A percentile compares a stretch with the other conserved stretches of the same genome.
Evolutionary conservation across 495 filamentous ascomycete genomes (phyloP).

Genomic region (Penicillium canescens): DNA sequence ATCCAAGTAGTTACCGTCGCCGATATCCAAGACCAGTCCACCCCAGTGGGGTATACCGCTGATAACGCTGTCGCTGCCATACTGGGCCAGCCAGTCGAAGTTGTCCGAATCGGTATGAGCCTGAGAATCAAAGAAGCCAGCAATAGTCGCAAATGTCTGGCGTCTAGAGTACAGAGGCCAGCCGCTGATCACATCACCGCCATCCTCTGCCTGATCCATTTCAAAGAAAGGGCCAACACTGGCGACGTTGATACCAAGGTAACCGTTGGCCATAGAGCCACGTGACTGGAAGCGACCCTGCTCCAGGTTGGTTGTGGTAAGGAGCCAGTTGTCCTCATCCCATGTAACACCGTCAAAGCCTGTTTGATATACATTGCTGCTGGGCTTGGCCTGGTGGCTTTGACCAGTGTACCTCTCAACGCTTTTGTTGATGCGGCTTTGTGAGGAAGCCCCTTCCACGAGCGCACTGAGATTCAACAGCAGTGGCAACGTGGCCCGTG

Average conservation of each 20-base stretch:
- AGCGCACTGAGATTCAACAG: conserved; percentile 11
- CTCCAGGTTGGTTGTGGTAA: conserved; percentile 54
- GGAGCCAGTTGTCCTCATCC: conserved; percentile 63
- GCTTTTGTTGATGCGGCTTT: conserved; percentile 12
- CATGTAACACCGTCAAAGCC: conserved; percentile 55
- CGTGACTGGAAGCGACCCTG: conserved; percentile 65
- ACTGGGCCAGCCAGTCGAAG: conserved; percentile 69
- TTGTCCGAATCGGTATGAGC: conserved; percentile 63
- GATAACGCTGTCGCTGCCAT: conserved; percentile 74
- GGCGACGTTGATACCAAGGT: conserved; percentile 61
- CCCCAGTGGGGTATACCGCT: conserved; percentile 72
- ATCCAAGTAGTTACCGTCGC: conserved; percentile 54
- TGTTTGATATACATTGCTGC: conserved; percentile 42
- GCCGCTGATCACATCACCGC: conserved; percentile 51
- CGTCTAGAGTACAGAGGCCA: conserved; percentile 74
- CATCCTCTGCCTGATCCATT: conserved; percentile 43
- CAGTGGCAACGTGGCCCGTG: conserved; percentile 15
- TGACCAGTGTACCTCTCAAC: conserved; percentile 14
- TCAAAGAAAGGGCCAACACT: conserved; percentile 72
- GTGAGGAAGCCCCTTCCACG: conserved; percentile 5
- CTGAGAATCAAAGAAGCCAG: conserved; percentile 72
- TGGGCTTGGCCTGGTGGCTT: conserved; percentile 8
- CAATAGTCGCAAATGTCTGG: conserved; percentile 72
- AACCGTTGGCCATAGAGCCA: conserved; percentile 64
- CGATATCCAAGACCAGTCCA: conserved; percentile 60